A percentile compares a stretch with the other conserved stretches of the same genome.
These are phyloP conservation scores for Daldinia sp. DNA, from an alignment of 2,329 filamentous ascomycete species.

Conservation along the genomic window DNA sequence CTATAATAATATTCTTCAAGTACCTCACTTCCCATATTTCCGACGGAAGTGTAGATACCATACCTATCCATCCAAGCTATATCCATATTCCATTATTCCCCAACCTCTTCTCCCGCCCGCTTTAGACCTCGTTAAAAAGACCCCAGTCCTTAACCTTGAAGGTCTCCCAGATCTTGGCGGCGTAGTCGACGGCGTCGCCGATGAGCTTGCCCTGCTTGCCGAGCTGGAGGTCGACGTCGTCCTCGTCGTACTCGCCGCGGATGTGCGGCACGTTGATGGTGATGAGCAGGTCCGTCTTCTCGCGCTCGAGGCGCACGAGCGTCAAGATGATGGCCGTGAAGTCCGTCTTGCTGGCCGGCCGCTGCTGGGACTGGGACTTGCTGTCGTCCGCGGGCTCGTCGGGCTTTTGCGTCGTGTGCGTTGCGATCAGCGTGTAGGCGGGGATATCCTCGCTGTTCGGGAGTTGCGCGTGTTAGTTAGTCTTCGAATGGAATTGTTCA, in stretches of 20 bases:
- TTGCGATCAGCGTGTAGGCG: constrained; percentile 77
- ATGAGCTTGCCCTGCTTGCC: constrained; percentile 76
- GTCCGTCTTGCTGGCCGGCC: constrained; percentile 60
- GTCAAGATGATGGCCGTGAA: constrained; percentile 83
- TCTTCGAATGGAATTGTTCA: not conserved
- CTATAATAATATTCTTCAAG: not conserved
- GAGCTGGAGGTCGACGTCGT: constrained; percentile 75
- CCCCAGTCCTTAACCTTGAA: constrained; percentile 86
- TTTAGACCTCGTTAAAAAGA: constrained; percentile 69
- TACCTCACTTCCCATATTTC: not conserved
- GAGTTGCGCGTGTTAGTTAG: constrained; percentile 29
- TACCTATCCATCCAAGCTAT: not conserved
- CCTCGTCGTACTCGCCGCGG: constrained; percentile 77
- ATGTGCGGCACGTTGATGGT: constrained; percentile 91
- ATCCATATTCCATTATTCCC: not conserved
- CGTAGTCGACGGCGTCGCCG: constrained; percentile 76
- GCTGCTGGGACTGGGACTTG: constrained; percentile 36
- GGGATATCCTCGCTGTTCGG: constrained; percentile 63
- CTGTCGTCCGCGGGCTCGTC: constrained; percentile 48
- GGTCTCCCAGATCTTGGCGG: constrained; percentile 74
- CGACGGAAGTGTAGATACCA: not conserved
- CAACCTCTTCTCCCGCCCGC: not conserved
- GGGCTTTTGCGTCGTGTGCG: constrained; percentile 61
- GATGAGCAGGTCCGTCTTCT: constrained; percentile 84
- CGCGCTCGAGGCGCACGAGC: constrained; percentile 78